A percentile compares a stretch with the other conserved stretches of the same genome.
phyloP scores from a whole-genome alignment of 108 stramenopile species.

The Skeletonema marinoi region DNA sequence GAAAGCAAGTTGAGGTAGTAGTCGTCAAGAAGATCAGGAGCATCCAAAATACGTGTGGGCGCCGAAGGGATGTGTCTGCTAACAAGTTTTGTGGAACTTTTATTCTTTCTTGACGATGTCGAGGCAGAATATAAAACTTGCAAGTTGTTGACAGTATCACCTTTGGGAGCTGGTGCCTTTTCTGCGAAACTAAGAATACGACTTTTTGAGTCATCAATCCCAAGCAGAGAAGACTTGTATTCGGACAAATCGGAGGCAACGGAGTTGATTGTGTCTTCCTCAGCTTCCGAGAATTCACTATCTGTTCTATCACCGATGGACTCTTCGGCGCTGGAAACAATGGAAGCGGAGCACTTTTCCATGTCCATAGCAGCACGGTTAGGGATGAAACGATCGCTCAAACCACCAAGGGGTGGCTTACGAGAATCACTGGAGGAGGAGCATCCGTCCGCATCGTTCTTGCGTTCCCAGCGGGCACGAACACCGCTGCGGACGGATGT shows the following conservation, averaged over 20 bases:
- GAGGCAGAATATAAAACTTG: slow-evolving; percentile 94
- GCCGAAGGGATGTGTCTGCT: slow-evolving; percentile 87
- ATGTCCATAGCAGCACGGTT: slow-evolving; percentile 74
- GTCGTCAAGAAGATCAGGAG: slow-evolving; percentile 97
- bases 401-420: slow-evolving; percentile 14
- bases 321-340: slow-evolving; percentile 49
- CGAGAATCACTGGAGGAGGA: slow-evolving; percentile 26
- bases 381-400: slow-evolving; percentile 68
- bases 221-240: slow-evolving; percentile 62
- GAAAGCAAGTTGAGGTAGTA: slow-evolving; percentile 98
- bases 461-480: slow-evolving; percentile 87
- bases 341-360: slow-evolving; percentile 68
- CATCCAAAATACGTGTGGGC: slow-evolving; percentile 96
- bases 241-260: slow-evolving; percentile 58
- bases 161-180: slow-evolving; percentile 95
- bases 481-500: slow-evolving; percentile 70
- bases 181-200: slow-evolving; percentile 93
- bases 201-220: slow-evolving; percentile 67
- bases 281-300: slow-evolving; percentile 88
- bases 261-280: slow-evolving; percentile 47
- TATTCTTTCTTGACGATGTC: slow-evolving; percentile 63
- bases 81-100: slow-evolving; percentile 49
- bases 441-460: slow-evolving; percentile 32
- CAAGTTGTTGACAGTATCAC: slow-evolving; percentile 95
- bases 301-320: slow-evolving; percentile 59